Base-by-base conservation (phyloP, 305 asterid species). In the Fraxinus baroniana region DNA sequence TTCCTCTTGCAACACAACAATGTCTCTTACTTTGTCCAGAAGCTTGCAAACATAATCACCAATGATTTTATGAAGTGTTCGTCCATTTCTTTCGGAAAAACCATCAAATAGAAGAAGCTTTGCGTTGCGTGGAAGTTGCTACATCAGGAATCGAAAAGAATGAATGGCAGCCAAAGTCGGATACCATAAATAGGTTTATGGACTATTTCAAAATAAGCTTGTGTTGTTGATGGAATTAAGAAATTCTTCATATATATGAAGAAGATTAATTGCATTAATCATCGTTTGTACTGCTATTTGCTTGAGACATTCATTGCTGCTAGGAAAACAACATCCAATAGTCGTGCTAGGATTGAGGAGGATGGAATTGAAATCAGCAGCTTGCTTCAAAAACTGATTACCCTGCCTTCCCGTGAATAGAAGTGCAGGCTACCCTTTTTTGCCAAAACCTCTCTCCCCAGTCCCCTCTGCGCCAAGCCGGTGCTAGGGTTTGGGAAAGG, bases 211-310 rank as follows among this genome's bases (percentile, higher is more conserved):
- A 84, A 86, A 80, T 28, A 81, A 86, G 89, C 86, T 76, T 71
- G 78, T 20, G 92, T 91, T 76, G 92, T 90, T 5, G 85, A 80
- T 79, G 33, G 91, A 79, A 94, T 91, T 13, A 94, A 91, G 91
- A 88, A 91, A 52, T 90, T 92, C 82, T 92, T 86, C 87, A 71
- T 82, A 78, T 78, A 81, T 52, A 85, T 91, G 89, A 95, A 89
- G 93, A 86, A 79, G 90, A 78, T 90, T 22, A 82, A 89, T 71
- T 88, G 88, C 70, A 85, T 92, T 1, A 85, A 88, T 62, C 80
- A 81, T 15, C 41, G 44, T 46, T 83, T 86, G 39, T 91, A 87
- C 74, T 70, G 74, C 83, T 79, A 81, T 7, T 88, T 94, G 83
- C 88, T 92, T 74, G 78, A 85, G 81, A 84, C 86, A 44, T 91